These are phyloP conservation scores for Fusarium sp. DNA, from an alignment of 2,329 filamentous ascomycete species.

Conservation along the genomic window DNA sequence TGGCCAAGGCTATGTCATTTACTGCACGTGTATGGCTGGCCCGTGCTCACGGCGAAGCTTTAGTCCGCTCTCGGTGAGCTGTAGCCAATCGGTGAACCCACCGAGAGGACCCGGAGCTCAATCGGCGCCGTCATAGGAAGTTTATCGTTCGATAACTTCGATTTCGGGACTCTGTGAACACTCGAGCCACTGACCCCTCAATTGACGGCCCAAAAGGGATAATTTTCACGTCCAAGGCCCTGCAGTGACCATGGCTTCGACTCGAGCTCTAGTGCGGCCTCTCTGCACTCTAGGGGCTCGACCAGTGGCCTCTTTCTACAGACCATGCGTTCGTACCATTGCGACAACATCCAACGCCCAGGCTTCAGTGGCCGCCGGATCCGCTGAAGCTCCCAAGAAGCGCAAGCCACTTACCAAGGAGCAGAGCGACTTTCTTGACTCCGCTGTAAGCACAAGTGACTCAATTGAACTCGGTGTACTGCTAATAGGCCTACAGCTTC, in stretches of 20 bases:
- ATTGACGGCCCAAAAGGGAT: slow-evolving; percentile 18
- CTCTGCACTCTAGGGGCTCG: slow-evolving; percentile 29
- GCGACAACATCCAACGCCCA: slow-evolving; percentile 34
- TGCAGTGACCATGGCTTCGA: slow-evolving; percentile 31
- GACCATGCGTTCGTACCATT: slow-evolving; percentile 34
- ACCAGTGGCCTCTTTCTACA: slow-evolving; percentile 24
- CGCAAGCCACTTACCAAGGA: slow-evolving; percentile 70
- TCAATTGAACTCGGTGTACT: not conserved
- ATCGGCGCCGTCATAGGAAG: slow-evolving; percentile 28
- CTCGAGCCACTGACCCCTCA: not conserved
- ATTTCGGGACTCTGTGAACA: slow-evolving; percentile 24
- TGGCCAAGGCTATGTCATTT: slow-evolving; percentile 42
- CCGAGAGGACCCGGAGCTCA: slow-evolving; percentile 22
- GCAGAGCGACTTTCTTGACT: slow-evolving; percentile 77
- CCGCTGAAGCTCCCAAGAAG: slow-evolving; percentile 47
- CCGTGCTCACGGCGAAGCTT: slow-evolving; percentile 35
- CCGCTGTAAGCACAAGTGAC: slow-evolving; percentile 63
- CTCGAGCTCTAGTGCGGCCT: slow-evolving; percentile 29
- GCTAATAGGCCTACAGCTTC: slow-evolving; percentile 62
- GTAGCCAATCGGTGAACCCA: slow-evolving; percentile 18
- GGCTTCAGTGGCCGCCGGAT: slow-evolving; percentile 28
- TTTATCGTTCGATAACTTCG: slow-evolving; percentile 42
- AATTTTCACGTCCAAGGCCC: not conserved
- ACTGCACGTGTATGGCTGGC: slow-evolving; percentile 39
- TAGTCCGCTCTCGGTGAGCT: slow-evolving; percentile 39